Percentiles rank a stretch among this genome's conserved stretches.
Evolutionary conservation across 208 protist genomes (phyloP).

Genomic region (Crithidia fasciculata): DNA sequence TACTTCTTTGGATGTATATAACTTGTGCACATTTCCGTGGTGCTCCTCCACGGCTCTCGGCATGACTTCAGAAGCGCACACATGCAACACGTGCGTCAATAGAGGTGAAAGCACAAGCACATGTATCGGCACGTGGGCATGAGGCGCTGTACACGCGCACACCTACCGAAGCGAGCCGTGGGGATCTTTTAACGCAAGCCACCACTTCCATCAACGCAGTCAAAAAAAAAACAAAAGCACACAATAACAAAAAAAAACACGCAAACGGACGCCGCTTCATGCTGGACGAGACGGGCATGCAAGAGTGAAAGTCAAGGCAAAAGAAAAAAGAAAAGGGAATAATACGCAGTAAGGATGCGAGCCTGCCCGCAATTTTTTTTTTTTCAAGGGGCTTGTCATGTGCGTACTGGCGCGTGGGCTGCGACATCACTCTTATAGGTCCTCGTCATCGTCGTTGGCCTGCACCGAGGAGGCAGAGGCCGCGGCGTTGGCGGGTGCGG

Average conservation of each 20-base stretch:
- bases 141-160: no score
- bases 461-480: slow-evolving; percentile 5
- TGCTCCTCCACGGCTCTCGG: no score
- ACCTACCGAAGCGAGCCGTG: no score
- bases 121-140: no score
- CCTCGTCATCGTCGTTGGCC: slow-evolving; percentile 23
- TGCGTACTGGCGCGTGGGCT: not conserved
- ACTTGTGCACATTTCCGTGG: not conserved
- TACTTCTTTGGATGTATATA: not conserved
- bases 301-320: slow-evolving; percentile 8
- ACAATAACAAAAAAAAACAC: slow-evolving; percentile 27
- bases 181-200: no score
- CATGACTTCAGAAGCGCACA: no score
- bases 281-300: no score
- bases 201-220: no score
- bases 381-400: not conserved
- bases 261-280: not conserved
- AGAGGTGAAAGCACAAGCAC: not conserved
- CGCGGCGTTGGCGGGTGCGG: not conserved
- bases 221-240: slow-evolving; percentile 20
- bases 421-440: slow-evolving; percentile 28
- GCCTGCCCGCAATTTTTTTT: not conserved
- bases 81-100: no score
- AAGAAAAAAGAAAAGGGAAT: slow-evolving; percentile 27
- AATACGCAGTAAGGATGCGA: not conserved